phyloP scores from a whole-genome alignment of 176 grass and related monocot species.

The Avena sativa region DNA sequence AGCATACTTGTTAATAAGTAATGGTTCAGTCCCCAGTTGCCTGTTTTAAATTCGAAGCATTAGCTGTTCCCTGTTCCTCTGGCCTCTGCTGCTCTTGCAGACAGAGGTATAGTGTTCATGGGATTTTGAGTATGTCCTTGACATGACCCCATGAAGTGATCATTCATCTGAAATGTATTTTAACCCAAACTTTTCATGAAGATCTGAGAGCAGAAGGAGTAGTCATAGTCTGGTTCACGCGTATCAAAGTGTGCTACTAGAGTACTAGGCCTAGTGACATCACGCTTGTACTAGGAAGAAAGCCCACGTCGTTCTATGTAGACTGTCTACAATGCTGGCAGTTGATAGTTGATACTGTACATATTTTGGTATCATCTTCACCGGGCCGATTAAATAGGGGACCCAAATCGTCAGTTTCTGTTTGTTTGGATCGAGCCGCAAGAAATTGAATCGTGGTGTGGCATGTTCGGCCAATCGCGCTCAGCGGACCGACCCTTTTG shows the following conservation, averaged over 20 bases:
- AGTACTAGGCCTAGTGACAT: constrained; percentile 48
- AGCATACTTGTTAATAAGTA: constrained; percentile 22
- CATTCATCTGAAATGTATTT: not conserved
- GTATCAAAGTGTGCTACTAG: constrained; percentile 46
- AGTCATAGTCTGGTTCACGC: constrained; percentile 48
- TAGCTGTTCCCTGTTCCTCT: constrained; percentile 44
- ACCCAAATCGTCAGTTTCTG: too few species aligned
- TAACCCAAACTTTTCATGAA: constrained; percentile 1
- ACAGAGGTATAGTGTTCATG: not conserved
- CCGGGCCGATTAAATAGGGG: too few species aligned
- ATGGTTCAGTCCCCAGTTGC: constrained; percentile 42
- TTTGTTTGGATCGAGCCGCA: too few species aligned
- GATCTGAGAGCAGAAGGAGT: constrained; percentile 34
- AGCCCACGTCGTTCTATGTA: not conserved
- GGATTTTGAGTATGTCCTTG: constrained; percentile 25
- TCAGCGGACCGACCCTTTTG: too few species aligned
- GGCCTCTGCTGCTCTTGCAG: constrained; percentile 17
- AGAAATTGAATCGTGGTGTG: too few species aligned
- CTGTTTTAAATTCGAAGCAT: constrained; percentile 38
- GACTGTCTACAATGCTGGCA: not conserved
- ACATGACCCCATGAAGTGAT: constrained; percentile 29
- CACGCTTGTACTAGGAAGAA: constrained; percentile 42
- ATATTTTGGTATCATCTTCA: too few species aligned
- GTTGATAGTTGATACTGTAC: too few species aligned
- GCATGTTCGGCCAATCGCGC: too few species aligned